Conservation (phyloP, 768 basidiomycete genomes). For the Amanita exitialis region DNA sequence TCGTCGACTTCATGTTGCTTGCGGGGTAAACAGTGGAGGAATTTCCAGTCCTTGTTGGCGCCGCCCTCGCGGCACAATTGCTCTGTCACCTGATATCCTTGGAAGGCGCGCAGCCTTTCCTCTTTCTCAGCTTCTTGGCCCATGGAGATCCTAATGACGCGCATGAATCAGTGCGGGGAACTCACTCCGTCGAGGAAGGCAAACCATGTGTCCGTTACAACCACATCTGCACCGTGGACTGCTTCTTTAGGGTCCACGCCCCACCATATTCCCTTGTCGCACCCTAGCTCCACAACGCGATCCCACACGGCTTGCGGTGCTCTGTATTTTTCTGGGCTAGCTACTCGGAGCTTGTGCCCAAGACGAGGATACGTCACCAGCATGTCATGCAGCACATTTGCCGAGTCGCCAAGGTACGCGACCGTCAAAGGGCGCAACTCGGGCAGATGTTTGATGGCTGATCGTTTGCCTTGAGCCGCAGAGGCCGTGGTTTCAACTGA, state of each 20-base stretch:
- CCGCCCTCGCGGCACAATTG: constrained; percentile 70
- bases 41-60: constrained; percentile 84
- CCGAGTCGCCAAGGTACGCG: constrained; percentile 89
- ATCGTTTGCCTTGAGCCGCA: constrained; percentile 1
- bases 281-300: constrained; percentile 64
- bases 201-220: constrained; percentile 95
- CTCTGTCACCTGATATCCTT: constrained; percentile 93
- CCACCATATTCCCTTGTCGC: constrained; percentile 69
- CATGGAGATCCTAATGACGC: constrained; percentile 82
- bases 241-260: constrained; percentile 76
- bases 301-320: constrained; percentile 72
- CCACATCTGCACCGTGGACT: constrained; percentile 83
- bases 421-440: constrained; percentile 73
- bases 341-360: constrained; percentile 80
- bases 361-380: constrained; percentile 89
- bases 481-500: constrained; percentile 4
- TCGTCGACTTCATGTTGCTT: constrained; percentile 94
- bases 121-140: constrained; percentile 94
- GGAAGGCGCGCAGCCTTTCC: constrained; percentile 76
- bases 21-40: constrained; percentile 92
- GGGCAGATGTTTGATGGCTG: constrained; percentile 20
- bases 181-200: constrained; percentile 11
- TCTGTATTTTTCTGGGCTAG: constrained; percentile 68
- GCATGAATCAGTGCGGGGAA: not conserved
- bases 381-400: constrained; percentile 96